Percentiles rank a stretch among this genome's conserved stretches.
phyloP scores from a whole-genome alignment of 208 protist genomes.

The Leishmania major region DNA sequence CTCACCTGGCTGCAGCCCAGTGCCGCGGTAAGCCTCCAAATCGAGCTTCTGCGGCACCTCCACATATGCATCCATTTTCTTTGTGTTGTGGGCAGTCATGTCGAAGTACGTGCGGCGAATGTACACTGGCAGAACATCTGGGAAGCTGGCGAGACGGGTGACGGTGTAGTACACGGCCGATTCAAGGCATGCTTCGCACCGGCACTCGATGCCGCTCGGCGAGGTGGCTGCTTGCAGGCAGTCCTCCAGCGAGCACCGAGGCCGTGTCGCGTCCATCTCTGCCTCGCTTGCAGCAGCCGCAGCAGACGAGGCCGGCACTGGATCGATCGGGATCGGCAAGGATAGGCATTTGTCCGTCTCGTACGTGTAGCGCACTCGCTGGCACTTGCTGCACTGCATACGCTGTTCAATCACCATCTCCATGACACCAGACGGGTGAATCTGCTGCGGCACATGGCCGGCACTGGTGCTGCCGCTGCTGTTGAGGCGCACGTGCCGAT shows the following conservation, averaged over 20 bases:
- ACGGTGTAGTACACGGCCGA: conserved; percentile 56
- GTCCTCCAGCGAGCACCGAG: conserved; percentile 56
- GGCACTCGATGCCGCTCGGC: conserved; percentile 58
- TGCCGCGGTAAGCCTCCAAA: conserved; percentile 57
- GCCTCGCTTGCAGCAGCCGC: conserved; percentile 38
- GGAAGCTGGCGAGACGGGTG: conserved; percentile 77
- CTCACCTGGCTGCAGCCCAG: conserved; percentile 63
- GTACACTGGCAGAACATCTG: conserved; percentile 81
- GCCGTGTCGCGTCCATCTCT: conserved; percentile 60
- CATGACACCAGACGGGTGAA: conserved; percentile 62
- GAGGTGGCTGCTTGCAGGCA: conserved; percentile 54
- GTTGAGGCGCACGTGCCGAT: conserved; percentile 56
- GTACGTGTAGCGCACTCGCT: conserved; percentile 89
- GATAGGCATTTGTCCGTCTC: conserved; percentile 88
- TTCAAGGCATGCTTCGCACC: conserved; percentile 65
- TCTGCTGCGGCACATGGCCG: background rate
- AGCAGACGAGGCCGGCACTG: conserved; percentile 29
- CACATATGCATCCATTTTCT: conserved; percentile 91
- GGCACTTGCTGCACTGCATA: conserved; percentile 83
- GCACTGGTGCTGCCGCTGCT: conserved; percentile 1
- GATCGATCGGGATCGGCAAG: conserved; percentile 85
- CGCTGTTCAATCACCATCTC: conserved; percentile 89
- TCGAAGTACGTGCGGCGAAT: conserved; percentile 88
- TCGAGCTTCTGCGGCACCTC: conserved; percentile 74
- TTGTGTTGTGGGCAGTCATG: conserved; percentile 57